Conservation (phyloP, 83 land plant species). For the Thuja plicata region DNA sequence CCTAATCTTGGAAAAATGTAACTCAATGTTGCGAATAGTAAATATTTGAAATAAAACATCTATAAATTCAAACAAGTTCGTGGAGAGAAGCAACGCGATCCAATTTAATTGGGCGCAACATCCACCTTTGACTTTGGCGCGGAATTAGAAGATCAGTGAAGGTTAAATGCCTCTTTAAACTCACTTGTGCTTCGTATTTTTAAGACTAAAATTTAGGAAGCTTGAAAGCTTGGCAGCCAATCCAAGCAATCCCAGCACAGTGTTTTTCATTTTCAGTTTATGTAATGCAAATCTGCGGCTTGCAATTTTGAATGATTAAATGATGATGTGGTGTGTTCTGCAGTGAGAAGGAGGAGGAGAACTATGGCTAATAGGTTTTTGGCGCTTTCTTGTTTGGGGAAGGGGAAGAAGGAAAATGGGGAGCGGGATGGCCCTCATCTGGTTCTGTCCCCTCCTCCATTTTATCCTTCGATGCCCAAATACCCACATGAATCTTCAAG, state of each 20-base stretch:
- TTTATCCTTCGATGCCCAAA: constrained; percentile 69
- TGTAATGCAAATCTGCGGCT: neutral
- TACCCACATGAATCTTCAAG: constrained; percentile 32
- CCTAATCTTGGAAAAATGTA: too few relatives aligned
- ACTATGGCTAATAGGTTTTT: constrained; percentile 3
- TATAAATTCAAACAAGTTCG: too few relatives aligned
- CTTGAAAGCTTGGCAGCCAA: neutral
- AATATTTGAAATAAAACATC: neutral
- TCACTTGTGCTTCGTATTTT: neutral
- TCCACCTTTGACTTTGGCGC: too few relatives aligned
- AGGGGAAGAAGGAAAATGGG: constrained; percentile 10
- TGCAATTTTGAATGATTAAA: neutral
- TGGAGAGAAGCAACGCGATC: too few relatives aligned
- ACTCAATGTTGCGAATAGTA: too few relatives aligned
- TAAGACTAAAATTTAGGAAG: neutral
- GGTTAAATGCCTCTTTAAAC: neutral
- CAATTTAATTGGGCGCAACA: too few relatives aligned
- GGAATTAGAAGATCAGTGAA: too few relatives aligned
- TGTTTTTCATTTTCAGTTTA: neutral
- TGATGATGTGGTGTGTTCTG: neutral
- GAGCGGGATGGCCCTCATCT: neutral
- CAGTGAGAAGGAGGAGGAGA: neutral
- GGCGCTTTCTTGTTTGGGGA: neutral
- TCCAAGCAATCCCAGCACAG: neutral
- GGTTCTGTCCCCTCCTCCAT: constrained; percentile 30